A percentile compares a stretch with the other conserved stretches of the same genome.
phyloP scores from a whole-genome alignment of 2,329 filamentous ascomycete genomes.

The Pseudovirgaria hyperparasitica region DNA sequence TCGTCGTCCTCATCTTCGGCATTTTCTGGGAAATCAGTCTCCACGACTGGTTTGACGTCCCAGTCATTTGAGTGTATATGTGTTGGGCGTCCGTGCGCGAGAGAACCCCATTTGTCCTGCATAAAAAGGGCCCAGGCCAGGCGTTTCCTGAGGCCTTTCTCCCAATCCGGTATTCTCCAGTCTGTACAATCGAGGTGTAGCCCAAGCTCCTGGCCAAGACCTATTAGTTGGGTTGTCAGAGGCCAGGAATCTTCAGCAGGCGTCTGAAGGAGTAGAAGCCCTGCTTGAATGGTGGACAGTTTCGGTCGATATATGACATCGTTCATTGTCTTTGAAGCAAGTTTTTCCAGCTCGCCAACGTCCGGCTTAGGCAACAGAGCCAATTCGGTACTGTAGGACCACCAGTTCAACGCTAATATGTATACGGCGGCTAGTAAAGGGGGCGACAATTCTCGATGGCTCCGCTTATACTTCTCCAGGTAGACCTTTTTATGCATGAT shows the following conservation, averaged over 20 bases:
- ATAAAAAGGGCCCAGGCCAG: conserved; percentile 53
- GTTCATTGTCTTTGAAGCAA: conserved; percentile 24
- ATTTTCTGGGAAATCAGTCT: conserved; percentile 30
- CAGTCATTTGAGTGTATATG: conserved; percentile 43
- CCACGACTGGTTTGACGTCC: conserved; percentile 35
- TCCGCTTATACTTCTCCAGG: conserved; percentile 46
- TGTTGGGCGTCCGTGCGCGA: conserved; percentile 45
- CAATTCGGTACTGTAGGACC: conserved; percentile 43
- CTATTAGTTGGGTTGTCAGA: conserved; percentile 23
- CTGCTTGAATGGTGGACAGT: conserved; percentile 27
- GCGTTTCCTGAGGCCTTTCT: conserved; percentile 47
- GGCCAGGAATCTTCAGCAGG: conserved; percentile 20
- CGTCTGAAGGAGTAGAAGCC: conserved; percentile 23
- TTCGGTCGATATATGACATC: conserved; percentile 27
- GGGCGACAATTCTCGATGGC: conserved; percentile 46
- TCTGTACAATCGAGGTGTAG: conserved; percentile 43
- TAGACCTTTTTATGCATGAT: conserved; percentile 50
- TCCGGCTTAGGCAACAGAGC: conserved; percentile 32
- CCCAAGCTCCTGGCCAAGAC: conserved; percentile 26
- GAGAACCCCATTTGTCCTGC: conserved; percentile 50
- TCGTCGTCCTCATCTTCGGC: conserved; percentile 17
- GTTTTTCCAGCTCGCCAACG: conserved; percentile 16
- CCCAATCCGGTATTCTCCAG: conserved; percentile 52
- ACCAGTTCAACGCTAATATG: conserved; percentile 49
- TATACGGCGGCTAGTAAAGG: conserved; percentile 49